Evolutionary conservation across 1,284 basidiomycete genomes (phyloP).

Genomic region (Clitocybe nebularis): DNA sequence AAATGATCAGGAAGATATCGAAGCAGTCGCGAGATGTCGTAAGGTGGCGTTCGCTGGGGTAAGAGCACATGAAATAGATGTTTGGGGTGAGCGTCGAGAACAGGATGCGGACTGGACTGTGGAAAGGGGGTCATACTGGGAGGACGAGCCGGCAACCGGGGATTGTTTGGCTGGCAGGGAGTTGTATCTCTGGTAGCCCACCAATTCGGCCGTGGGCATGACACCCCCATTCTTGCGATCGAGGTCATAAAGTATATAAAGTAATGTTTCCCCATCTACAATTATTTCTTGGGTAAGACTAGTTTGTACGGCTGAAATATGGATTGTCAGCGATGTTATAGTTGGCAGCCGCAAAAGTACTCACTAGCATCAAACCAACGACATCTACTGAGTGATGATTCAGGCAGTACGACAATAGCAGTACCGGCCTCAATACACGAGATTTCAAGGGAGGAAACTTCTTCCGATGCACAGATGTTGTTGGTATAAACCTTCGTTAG

Average conservation of each 20-base stretch:
- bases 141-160: slow-evolving; percentile 2
- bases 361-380: slow-evolving; percentile 51
- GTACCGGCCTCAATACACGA: slow-evolving; percentile 40
- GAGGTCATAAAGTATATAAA: slow-evolving; percentile 64
- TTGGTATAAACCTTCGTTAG: slow-evolving; percentile 55
- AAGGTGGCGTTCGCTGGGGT: slow-evolving; percentile 21
- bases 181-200: slow-evolving; percentile 48
- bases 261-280: slow-evolving; percentile 56
- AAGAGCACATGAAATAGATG: slow-evolving; percentile 25
- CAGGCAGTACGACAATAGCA: slow-evolving; percentile 50
- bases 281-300: slow-evolving; percentile 65
- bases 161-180: slow-evolving; percentile 23
- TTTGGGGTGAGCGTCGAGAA: slow-evolving; percentile 23
- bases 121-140: slow-evolving; percentile 7
- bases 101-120: slow-evolving; percentile 15
- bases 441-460: slow-evolving; percentile 46
- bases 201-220: slow-evolving; percentile 55
- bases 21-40: slow-evolving; percentile 22
- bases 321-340: slow-evolving; percentile 13
- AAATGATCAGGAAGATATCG: slow-evolving; percentile 15
- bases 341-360: slow-evolving; percentile 10
- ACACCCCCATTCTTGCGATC: slow-evolving; percentile 45
- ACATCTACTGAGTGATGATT: slow-evolving; percentile 57
- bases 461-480: slow-evolving; percentile 45
- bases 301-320: slow-evolving; percentile 41